Evolutionary conservation across 106 monocot species (phyloP), one percentile per base, ranked within the genome.

Genomic region (Acanthochlamys bracteata): DNA sequence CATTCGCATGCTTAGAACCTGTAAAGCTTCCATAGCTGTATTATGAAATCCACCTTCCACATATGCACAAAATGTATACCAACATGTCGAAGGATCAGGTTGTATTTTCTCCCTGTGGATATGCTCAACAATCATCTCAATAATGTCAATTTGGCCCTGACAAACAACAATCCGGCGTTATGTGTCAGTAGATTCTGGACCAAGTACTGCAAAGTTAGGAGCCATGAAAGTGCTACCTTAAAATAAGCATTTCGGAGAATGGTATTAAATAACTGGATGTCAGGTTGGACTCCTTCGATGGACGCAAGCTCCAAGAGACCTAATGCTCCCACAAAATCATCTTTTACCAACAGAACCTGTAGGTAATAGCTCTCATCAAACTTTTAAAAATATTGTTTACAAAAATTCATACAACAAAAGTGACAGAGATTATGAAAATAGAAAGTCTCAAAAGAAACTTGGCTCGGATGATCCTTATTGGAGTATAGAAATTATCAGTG

Each of bases 1-100:
- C 96, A 96, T 96, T 57, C 88, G 69, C 80, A 96, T 52, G 69
- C 90, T 87, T 60, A 95, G 52, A 24, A 95, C 90, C 49, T 78
- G 82, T 66, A 95, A 74, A 20, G 90, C 95, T 71, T 95, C 95
- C 70, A 88, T 55, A 7, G 84, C 94, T 9, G 87, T 87, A 59
- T 25, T 73, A 20, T 84, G 60, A 53, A 94, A 78, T 23, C 68
- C 84, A 49, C 55, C 22, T 12, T 80, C 73, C 19, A 55, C 53
- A 33, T 94, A 95, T 7, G 90, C 73, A 54, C 61, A 82, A 62
- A 84, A 84, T 58, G 80, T 70, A 63, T 67, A 78, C 47, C 70
- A 64, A 59, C 90, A 84, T 4, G 96, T 88, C 55, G 82, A 70
- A 45, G 87, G 91, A 69, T 91, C 80, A 52, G 96, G 96, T 63